phyloP scores from a whole-genome alignment of 2,329 filamentous ascomycete species.

The Fusarium clavum region DNA sequence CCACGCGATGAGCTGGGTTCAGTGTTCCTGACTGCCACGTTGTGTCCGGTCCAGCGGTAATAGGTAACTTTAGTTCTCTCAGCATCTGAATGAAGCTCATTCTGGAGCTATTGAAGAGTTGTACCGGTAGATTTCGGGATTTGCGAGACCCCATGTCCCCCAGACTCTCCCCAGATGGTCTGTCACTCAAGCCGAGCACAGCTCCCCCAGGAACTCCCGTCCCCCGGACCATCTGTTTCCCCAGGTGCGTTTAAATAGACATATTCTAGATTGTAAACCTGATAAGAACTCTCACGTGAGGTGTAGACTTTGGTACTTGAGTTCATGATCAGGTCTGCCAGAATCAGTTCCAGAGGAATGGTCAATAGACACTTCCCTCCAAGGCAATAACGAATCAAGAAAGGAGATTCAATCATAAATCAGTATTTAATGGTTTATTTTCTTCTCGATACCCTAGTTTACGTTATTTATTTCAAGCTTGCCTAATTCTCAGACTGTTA shows the following conservation, averaged over 20 bases:
- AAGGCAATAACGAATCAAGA: background rate
- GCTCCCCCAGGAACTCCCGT: background rate
- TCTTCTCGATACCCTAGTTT: background rate
- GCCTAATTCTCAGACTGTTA: background rate
- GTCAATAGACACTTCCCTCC: background rate
- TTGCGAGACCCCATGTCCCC: conserved; percentile 9
- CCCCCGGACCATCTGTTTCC: background rate
- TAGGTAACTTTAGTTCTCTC: background rate
- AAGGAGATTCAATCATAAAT: background rate
- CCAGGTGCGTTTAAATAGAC: background rate
- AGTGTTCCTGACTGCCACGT: conserved; percentile 6
- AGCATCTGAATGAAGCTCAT: conserved; percentile 8
- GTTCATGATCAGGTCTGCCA: background rate
- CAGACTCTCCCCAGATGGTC: conserved; percentile 28
- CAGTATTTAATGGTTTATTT: background rate
- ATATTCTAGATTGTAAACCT: background rate
- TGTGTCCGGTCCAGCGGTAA: conserved; percentile 12
- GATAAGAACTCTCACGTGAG: background rate
- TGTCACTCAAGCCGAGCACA: background rate
- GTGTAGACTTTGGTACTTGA: background rate
- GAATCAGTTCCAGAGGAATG: background rate
- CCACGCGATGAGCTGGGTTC: conserved; percentile 6
- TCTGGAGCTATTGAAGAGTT: conserved; percentile 1
- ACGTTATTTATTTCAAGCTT: background rate
- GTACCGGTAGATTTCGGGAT: conserved; percentile 25